A percentile compares a stretch with the other conserved stretches of the same genome.
Conservation (phyloP, 257 asterid genomes). For the Lycium ferocissimum region DNA sequence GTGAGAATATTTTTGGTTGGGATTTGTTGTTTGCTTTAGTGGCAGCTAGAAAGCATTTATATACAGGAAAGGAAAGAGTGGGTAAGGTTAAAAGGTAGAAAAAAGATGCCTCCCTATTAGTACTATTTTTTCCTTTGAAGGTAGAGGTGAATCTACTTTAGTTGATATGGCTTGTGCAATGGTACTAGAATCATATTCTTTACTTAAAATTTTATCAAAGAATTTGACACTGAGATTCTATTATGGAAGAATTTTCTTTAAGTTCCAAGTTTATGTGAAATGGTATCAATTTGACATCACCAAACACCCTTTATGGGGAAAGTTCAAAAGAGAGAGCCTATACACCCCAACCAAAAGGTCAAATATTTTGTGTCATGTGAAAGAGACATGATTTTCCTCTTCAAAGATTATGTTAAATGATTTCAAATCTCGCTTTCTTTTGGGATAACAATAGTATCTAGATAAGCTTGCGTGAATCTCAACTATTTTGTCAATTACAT, state of each 20-base stretch:
- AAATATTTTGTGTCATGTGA: constrained; percentile 36
- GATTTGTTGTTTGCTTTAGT: neutral
- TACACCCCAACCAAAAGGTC: neutral
- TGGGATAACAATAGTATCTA: neutral
- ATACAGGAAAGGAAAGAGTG: neutral
- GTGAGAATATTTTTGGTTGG: constrained; percentile 25
- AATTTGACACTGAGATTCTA: neutral
- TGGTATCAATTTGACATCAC: neutral
- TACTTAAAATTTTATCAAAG: constrained; percentile 29
- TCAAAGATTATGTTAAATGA: neutral
- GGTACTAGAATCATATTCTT: constrained; percentile 23
- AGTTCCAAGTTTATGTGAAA: constrained; percentile 30
- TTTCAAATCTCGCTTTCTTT: neutral
- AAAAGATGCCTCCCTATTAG: neutral
- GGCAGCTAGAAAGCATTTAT: neutral
- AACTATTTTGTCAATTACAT: neutral
- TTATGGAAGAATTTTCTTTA: neutral
- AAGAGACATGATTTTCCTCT: constrained; percentile 1
- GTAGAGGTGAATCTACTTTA: neutral
- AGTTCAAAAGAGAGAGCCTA: neutral
- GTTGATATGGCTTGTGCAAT: neutral
- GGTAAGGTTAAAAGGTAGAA: neutral
- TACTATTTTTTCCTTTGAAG: neutral
- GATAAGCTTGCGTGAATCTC: accelerated
- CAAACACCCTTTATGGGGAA: neutral